These are phyloP conservation scores for Pyrus bretschneideri DNA, from an alignment of 306 rosid species.

Conservation along the genomic window DNA sequence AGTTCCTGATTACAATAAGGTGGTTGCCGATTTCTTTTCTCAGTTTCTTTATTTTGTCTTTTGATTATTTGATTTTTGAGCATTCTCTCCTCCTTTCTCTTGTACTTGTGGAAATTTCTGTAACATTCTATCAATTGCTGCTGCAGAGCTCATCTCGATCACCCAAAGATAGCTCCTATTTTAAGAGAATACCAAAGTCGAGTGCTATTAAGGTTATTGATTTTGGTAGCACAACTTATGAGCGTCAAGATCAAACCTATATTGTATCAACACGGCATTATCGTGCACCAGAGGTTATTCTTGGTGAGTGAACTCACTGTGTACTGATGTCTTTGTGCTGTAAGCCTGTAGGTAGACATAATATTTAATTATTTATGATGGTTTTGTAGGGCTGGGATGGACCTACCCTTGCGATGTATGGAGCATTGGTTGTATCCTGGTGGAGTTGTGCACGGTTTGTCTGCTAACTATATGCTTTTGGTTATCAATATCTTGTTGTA, in stretches of 20 bases:
- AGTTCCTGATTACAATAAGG: slow-evolving; percentile 72
- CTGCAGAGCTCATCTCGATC: slow-evolving; percentile 68
- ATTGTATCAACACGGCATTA: slow-evolving; percentile 95
- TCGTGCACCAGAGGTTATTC: slow-evolving; percentile 95
- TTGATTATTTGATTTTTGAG: background rate
- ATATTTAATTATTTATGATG: background rate
- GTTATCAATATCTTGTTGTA: background rate
- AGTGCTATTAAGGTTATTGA: slow-evolving; percentile 94
- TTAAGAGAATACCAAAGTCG: slow-evolving; percentile 80
- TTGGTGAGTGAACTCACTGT: slow-evolving; percentile 41
- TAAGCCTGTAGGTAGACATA: background rate
- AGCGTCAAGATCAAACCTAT: slow-evolving; percentile 74
- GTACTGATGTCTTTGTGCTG: background rate
- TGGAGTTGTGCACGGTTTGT: slow-evolving; percentile 81
- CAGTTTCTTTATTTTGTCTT: background rate
- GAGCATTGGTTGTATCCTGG: slow-evolving; percentile 97
- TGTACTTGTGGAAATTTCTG: background rate
- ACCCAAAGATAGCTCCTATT: slow-evolving; percentile 53
- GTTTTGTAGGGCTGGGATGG: slow-evolving; percentile 77
- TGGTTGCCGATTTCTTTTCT: background rate
- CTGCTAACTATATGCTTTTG: background rate
- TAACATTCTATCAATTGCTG: background rate
- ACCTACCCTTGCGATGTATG: slow-evolving; percentile 88
- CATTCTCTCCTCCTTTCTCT: background rate
- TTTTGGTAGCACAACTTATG: slow-evolving; percentile 95